A percentile compares a stretch with the other conserved stretches of the same genome.
phyloP scores from a whole-genome alignment of 2,329 filamentous ascomycete species.

The Colletotrichum sp. region DNA sequence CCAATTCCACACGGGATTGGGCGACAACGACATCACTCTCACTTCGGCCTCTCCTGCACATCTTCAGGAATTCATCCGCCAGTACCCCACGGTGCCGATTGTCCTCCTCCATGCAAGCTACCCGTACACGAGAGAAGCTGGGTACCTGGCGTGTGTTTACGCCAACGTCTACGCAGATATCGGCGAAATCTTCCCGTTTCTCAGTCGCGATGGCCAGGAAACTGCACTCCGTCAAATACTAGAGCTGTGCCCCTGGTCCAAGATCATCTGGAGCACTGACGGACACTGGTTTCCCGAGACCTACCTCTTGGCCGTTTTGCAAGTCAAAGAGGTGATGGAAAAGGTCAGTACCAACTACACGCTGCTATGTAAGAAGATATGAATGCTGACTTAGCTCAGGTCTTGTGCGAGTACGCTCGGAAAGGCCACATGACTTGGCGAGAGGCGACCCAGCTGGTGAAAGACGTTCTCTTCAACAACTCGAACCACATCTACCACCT shows the following conservation, averaged over 20 bases:
- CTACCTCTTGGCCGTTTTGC: constrained; percentile 73
- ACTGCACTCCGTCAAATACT: constrained; percentile 73
- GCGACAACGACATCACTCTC: constrained; percentile 79
- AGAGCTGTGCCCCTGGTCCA: constrained; percentile 76
- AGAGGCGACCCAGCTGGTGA: constrained; percentile 68
- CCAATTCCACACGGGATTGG: constrained; percentile 84
- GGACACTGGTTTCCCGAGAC: constrained; percentile 83
- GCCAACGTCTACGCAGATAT: constrained; percentile 83
- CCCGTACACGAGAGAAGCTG: constrained; percentile 79
- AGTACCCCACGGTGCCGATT: constrained; percentile 73
- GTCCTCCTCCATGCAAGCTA: constrained; percentile 83
- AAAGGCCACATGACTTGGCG: constrained; percentile 63
- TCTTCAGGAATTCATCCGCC: constrained; percentile 74
- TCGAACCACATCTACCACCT: constrained; percentile 78
- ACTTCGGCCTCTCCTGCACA: constrained; percentile 75
- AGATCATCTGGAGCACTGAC: constrained; percentile 82
- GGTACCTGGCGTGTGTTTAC: constrained; percentile 79
- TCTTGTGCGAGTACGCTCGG: constrained; percentile 71
- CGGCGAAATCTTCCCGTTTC: constrained; percentile 80
- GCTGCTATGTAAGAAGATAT: neutral
- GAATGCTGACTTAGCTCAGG: constrained; percentile 41
- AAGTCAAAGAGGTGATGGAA: constrained; percentile 74
- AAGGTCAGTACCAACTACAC: constrained; percentile 47
- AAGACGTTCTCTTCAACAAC: constrained; percentile 77
- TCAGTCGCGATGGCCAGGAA: constrained; percentile 79